Conservation (phyloP, 106 monocot species). For the Cymbidium sinense region DNA sequence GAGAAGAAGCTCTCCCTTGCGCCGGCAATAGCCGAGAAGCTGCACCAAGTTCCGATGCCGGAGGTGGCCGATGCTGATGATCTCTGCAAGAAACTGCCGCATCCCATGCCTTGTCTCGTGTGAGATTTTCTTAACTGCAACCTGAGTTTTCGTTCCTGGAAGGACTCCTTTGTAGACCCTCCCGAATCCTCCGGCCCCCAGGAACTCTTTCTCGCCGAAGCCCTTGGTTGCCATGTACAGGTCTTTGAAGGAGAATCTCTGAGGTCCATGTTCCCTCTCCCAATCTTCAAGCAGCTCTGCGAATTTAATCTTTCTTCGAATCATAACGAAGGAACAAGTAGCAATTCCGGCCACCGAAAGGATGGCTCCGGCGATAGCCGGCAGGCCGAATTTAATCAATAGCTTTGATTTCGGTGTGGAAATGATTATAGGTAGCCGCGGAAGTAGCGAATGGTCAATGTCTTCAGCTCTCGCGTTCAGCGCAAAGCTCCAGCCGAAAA, state of each 20-base stretch:
- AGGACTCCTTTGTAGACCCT: slow-evolving; percentile 94
- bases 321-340: background rate
- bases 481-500: slow-evolving; percentile 33
- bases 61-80: slow-evolving; percentile 89
- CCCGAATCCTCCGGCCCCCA: slow-evolving; percentile 90
- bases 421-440: background rate
- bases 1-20: slow-evolving; percentile 86
- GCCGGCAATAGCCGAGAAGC: slow-evolving; percentile 83
- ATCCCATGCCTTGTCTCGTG: slow-evolving; percentile 69
- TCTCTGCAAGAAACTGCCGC: slow-evolving; percentile 91
- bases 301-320: slow-evolving; percentile 11
- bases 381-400: slow-evolving; percentile 30
- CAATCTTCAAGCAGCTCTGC: slow-evolving; percentile 37
- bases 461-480: slow-evolving; percentile 13
- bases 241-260: slow-evolving; percentile 77
- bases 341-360: background rate
- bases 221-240: slow-evolving; percentile 52
- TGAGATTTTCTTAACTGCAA: slow-evolving; percentile 28
- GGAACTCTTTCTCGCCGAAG: slow-evolving; percentile 49
- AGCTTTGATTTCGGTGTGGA: slow-evolving; percentile 29
- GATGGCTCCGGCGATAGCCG: slow-evolving; percentile 33
- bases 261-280: slow-evolving; percentile 51
- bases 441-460: slow-evolving; percentile 24
- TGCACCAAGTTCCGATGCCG: slow-evolving; percentile 83
- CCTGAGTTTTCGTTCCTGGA: slow-evolving; percentile 41